These are phyloP conservation scores for Paraurostyla sp. DNA, from an alignment of 73 alveolate genomes.

Conservation along the genomic window DNA sequence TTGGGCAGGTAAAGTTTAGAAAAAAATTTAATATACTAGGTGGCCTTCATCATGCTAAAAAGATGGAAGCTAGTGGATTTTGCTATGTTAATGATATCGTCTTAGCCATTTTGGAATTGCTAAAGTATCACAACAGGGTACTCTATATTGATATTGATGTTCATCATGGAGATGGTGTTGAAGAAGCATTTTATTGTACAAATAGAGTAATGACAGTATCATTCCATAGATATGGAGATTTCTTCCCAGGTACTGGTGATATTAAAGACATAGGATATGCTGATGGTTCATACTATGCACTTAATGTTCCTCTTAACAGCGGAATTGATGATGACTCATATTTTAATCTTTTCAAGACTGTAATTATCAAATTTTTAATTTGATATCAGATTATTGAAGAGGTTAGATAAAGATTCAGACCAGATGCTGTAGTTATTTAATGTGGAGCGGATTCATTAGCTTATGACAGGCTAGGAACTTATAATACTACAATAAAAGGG, in stretches of 20 bases:
- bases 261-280: constrained; percentile 93
- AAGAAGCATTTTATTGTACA: constrained; percentile 97
- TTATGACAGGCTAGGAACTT: constrained; percentile 96
- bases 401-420: constrained; percentile 91
- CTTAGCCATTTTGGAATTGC: constrained; percentile 93
- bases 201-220: constrained; percentile 97
- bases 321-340: constrained; percentile 97
- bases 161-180: constrained; percentile 99
- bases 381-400: constrained; percentile 76
- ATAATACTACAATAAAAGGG: constrained; percentile 95
- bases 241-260: constrained; percentile 98
- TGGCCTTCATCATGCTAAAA: constrained; percentile 99
- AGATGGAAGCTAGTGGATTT: constrained; percentile 97
- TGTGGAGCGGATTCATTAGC: constrained; percentile 99
- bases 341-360: constrained; percentile 83
- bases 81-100: constrained; percentile 98
- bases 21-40: constrained; percentile 44
- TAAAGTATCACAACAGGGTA: constrained; percentile 93
- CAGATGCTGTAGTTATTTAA: constrained; percentile 96
- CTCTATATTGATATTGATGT: constrained; percentile 98
- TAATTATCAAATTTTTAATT: not conserved
- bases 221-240: constrained; percentile 98
- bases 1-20: constrained; percentile 86
- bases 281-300: constrained; percentile 93
- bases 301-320: constrained; percentile 97